Conservation (phyloP, 1,139 yeast species). For the Blastobotrys apis region DNA sequence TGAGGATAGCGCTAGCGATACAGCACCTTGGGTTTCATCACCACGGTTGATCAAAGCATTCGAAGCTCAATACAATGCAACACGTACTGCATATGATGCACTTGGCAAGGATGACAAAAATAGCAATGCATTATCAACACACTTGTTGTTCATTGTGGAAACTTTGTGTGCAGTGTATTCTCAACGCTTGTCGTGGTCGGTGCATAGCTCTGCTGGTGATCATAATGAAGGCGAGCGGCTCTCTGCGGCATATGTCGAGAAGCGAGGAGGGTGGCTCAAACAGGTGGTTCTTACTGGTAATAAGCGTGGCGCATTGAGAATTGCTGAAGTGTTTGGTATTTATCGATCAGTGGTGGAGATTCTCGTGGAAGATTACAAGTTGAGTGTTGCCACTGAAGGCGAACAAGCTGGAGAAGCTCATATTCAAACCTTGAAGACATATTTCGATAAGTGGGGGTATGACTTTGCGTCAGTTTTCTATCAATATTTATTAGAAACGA, state of each 20-base stretch:
- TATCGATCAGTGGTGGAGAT: conserved; percentile 62
- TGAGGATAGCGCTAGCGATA: conserved; percentile 17
- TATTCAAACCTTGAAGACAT: conserved; percentile 42
- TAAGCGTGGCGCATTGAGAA: conserved; percentile 50
- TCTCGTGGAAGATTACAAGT: conserved; percentile 49
- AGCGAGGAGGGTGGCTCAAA: conserved; percentile 50
- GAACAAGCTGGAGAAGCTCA: conserved; percentile 30
- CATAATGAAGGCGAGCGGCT: conserved; percentile 21
- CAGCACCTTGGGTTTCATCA: conserved; percentile 35
- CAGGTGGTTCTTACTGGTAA: conserved; percentile 47
- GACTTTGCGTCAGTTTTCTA: conserved; percentile 66
- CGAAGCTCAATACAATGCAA: conserved; percentile 26
- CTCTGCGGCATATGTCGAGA: conserved; percentile 24
- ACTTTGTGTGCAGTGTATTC: conserved; percentile 31
- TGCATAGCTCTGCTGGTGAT: conserved; percentile 10
- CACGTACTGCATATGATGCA: conserved; percentile 17
- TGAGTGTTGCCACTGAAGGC: conserved; percentile 27
- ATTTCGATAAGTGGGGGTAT: conserved; percentile 60
- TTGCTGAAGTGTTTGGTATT: conserved; percentile 66
- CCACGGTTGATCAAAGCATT: conserved; percentile 25
- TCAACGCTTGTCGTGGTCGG: conserved; percentile 28
- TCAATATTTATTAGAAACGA: conserved; percentile 51
- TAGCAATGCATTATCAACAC: conserved; percentile 20
- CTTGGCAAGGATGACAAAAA: conserved; percentile 19
- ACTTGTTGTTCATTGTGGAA: conserved; percentile 31